A percentile compares a stretch with the other conserved stretches of the same genome.
phyloP scores from a whole-genome alignment of 2,329 filamentous ascomycete genomes.

The Eutypa lata region DNA sequence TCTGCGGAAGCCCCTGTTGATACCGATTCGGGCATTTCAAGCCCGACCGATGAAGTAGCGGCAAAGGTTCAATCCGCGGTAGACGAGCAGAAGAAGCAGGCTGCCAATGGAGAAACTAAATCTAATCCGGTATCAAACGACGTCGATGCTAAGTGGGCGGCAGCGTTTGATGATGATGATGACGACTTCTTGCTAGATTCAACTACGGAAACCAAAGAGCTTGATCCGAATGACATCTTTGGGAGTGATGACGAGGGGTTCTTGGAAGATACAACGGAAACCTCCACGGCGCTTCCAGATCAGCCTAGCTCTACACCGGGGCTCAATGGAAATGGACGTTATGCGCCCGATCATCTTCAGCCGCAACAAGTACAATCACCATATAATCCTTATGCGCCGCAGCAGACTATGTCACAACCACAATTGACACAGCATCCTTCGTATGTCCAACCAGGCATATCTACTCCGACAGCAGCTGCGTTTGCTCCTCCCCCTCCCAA shows the following conservation, averaged over 20 bases:
- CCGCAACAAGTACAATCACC: slow-evolving; percentile 18
- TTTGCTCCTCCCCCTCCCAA: slow-evolving; percentile 36
- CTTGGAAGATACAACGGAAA: slow-evolving; percentile 64
- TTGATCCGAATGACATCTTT: slow-evolving; percentile 66
- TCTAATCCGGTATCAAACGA: slow-evolving; percentile 40
- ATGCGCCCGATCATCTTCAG: slow-evolving; percentile 27
- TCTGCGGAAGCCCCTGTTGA: neutral
- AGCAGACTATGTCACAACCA: slow-evolving; percentile 32
- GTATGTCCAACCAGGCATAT: slow-evolving; percentile 25
- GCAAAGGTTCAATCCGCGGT: slow-evolving; percentile 5
- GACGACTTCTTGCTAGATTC: slow-evolving; percentile 61
- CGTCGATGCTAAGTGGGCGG: slow-evolving; percentile 78
- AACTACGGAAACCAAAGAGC: slow-evolving; percentile 38
- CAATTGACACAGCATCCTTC: slow-evolving; percentile 20
- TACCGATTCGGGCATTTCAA: slow-evolving; percentile 20
- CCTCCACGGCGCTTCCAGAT: slow-evolving; percentile 26
- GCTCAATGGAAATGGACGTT: slow-evolving; percentile 35
- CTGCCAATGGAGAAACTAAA: slow-evolving; percentile 19
- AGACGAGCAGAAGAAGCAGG: slow-evolving; percentile 6
- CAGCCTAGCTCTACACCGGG: slow-evolving; percentile 13
- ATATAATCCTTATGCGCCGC: slow-evolving; percentile 45
- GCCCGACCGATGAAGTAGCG: slow-evolving; percentile 16
- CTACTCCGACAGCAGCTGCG: slow-evolving; percentile 25
- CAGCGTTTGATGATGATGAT: slow-evolving; percentile 72
- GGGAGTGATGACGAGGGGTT: slow-evolving; percentile 85